Conservation (phyloP, 73 alveolate genomes). For the Uronychia setigera region DNA sequence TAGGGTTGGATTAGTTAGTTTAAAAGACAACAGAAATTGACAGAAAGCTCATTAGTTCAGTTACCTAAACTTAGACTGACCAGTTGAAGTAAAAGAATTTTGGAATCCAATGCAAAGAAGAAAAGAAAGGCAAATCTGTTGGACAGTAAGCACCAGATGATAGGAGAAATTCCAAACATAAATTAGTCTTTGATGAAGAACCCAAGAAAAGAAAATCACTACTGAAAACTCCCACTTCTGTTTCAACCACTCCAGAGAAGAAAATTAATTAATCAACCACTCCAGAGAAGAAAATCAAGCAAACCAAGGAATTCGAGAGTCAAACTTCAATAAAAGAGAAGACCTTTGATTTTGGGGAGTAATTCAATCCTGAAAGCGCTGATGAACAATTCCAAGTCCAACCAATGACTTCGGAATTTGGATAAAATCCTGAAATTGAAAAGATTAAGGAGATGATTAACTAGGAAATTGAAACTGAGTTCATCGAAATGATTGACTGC, state of each 20-base stretch:
- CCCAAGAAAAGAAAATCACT: neutral
- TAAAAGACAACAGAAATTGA: neutral
- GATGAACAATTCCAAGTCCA: neutral
- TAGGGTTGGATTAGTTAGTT: neutral
- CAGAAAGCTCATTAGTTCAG: neutral
- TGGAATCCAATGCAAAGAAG: neutral
- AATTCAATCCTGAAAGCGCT: too few relatives aligned
- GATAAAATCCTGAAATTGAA: neutral
- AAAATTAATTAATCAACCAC: too few relatives aligned
- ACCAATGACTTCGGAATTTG: neutral
- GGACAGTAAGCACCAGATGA: neutral
- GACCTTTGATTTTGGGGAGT: too few relatives aligned
- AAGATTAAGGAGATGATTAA: neutral
- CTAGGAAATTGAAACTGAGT: neutral
- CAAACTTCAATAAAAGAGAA: too few relatives aligned
- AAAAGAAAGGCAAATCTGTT: neutral
- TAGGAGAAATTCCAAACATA: neutral
- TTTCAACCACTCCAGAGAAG: too few relatives aligned
- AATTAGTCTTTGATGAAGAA: neutral
- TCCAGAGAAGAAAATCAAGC: too few relatives aligned
- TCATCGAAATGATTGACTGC: neutral
- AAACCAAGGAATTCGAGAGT: too few relatives aligned
- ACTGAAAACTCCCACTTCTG: neutral
- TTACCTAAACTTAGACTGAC: neutral
- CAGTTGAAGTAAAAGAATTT: neutral